Base-by-base conservation (phyloP, 2,329 filamentous ascomycete species). In the Aschersonia sp. region DNA sequence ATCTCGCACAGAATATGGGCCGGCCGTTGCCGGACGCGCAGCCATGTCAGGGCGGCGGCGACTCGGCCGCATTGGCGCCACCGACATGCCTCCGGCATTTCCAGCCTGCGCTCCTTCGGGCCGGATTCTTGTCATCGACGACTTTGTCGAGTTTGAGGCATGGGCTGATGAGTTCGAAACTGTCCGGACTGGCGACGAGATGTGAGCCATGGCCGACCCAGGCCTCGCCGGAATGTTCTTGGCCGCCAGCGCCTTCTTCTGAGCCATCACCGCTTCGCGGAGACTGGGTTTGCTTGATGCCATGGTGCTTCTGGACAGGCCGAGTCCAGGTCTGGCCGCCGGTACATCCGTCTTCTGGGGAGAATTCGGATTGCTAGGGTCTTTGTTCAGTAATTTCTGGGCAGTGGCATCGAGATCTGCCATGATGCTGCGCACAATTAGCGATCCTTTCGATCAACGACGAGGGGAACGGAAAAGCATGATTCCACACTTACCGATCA, bases 191-290 rank as follows among this genome's bases (percentile, higher is more conserved):
- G 76, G 75, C 5, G 50, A 49, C 4, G 77, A 76, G 49, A 81
- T 71, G 40, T 75, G 68, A 10, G 79, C 71, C 79, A 82, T 81
- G 47, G 79, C 77, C 35, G 78, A 82, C 8, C 76, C 78, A 2
- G 79, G 79, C 7, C 79, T 68, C 30, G 70, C 59, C 9, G 76
- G 78, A 1, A 79, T 60, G 47, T 71, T 76, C 46, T 60, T 63
- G 35, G 70, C 60, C 37, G 72, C 66, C 55, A 77, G 55, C 5
- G 68, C 78, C 56, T 71, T 87, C 66, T 87, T 89, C 59, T 90
- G 84, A 5, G 87, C 88, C 57, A 87, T 68, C 72, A 96, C 88
- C 4, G 86, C 73, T 57, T 95, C 89, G 53, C 86, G 83, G 30
- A 96, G 65, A 9, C 85, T 85, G 9, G 79, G 75, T 52, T 81